phyloP scores from a whole-genome alignment of 2,329 filamentous ascomycete genomes.

The Chalara sp. region DNA sequence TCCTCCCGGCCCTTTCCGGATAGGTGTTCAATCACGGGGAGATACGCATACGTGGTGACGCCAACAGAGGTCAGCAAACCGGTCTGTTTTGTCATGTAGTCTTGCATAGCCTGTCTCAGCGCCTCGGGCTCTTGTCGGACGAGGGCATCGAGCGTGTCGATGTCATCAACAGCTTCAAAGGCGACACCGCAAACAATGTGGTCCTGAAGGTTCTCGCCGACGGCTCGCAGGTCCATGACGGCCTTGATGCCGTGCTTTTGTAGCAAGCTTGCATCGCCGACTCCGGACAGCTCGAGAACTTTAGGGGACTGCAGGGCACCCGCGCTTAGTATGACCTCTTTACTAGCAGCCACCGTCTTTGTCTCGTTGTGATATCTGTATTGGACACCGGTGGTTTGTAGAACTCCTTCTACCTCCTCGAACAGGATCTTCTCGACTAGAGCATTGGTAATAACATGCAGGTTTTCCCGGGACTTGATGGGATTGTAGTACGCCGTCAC shows the following conservation, averaged over 20 bases:
- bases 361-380: background rate
- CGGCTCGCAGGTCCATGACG: background rate
- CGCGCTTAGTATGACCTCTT: conserved; percentile 2
- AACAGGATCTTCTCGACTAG: background rate
- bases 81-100: background rate
- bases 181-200: conserved; percentile 6
- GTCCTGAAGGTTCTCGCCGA: conserved; percentile 7
- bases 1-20: too few species aligned
- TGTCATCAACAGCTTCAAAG: conserved; percentile 1
- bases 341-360: background rate
- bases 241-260: background rate
- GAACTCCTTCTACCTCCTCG: background rate
- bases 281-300: background rate
- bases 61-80: background rate
- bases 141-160: background rate
- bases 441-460: background rate
- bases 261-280: background rate
- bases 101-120: background rate
- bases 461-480: background rate
- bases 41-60: background rate
- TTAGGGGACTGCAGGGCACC: background rate
- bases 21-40: too few species aligned
- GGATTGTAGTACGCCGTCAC: background rate
- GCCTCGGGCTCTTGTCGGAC: background rate
- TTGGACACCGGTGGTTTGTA: background rate